phyloP scores from a whole-genome alignment of 2,329 filamentous ascomycete species.

The Pseudogymnoascus sp. region DNA sequence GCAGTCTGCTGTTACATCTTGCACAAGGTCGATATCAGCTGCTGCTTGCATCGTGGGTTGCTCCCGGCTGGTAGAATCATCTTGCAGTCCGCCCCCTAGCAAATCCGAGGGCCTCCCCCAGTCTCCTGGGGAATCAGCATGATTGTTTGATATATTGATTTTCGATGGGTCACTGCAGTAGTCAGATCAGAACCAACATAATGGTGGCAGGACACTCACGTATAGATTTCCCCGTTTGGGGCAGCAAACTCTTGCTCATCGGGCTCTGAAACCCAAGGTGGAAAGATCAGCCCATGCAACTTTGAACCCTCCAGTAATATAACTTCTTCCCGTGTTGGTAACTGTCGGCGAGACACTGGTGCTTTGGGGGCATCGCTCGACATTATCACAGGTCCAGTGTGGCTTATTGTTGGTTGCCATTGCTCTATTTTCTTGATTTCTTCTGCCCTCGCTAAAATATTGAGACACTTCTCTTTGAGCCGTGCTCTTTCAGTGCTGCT shows the following conservation, averaged over 20 bases:
- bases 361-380: constrained; percentile 18
- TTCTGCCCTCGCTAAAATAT: constrained; percentile 66
- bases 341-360: constrained; percentile 45
- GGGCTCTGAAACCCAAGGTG: constrained; percentile 69
- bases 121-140: constrained; percentile 67
- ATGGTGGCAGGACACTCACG: constrained; percentile 41
- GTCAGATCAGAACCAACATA: constrained; percentile 18
- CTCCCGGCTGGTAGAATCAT: constrained; percentile 24
- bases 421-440: constrained; percentile 51
- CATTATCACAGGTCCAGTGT: constrained; percentile 17
- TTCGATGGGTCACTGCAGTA: constrained; percentile 56
- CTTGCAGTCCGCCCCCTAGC: constrained; percentile 29
- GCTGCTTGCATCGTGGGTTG: constrained; percentile 47
- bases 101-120: constrained; percentile 76
- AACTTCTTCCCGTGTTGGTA: constrained; percentile 65
- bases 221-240: constrained; percentile 45
- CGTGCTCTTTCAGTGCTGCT: constrained; percentile 54
- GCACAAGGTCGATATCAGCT: constrained; percentile 70
- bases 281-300: constrained; percentile 76
- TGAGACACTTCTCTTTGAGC: constrained; percentile 61
- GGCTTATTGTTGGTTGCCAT: constrained; percentile 17
- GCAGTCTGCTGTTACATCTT: constrained; percentile 93
- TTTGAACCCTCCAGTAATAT: constrained; percentile 70
- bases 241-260: constrained; percentile 51
- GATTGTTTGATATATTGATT: constrained; percentile 66